These are phyloP conservation scores for Nidula microcarpa DNA, from an alignment of 768 basidiomycete species.

Conservation along the genomic window DNA sequence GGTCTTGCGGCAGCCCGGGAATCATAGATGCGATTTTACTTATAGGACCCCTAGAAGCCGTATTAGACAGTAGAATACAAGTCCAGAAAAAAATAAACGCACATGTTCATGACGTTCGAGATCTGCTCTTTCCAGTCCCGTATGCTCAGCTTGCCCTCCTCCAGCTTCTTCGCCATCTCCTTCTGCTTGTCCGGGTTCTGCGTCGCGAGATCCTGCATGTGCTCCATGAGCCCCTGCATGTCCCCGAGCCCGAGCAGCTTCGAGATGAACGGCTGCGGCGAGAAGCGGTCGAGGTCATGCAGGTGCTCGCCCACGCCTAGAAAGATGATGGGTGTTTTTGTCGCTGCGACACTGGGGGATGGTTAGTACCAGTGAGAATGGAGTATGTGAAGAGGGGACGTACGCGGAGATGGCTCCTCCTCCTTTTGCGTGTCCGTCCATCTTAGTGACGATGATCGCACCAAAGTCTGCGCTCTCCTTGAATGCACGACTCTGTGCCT, in stretches of 20 bases:
- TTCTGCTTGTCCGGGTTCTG: conserved; percentile 97
- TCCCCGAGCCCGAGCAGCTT: conserved; percentile 95
- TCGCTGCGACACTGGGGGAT: conserved; percentile 83
- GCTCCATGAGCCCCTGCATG: conserved; percentile 95
- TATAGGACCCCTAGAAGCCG: conserved; percentile 81
- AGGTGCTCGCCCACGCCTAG: conserved; percentile 97
- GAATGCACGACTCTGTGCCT: conserved; percentile 94
- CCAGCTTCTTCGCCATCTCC: conserved; percentile 96
- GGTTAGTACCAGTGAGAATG: not conserved
- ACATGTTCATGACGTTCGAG: conserved; percentile 98
- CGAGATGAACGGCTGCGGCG: conserved; percentile 95
- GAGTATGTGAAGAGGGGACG: conserved; percentile 27
- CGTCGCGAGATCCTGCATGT: conserved; percentile 94
- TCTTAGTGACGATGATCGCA: conserved; percentile 98
- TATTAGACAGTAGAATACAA: not conserved
- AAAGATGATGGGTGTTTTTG: conserved; percentile 98
- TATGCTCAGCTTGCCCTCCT: conserved; percentile 95
- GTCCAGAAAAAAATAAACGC: conserved; percentile 17
- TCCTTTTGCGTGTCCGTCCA: conserved; percentile 99
- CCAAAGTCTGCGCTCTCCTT: conserved; percentile 98
- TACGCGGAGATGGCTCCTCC: conserved; percentile 99
- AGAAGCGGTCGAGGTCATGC: conserved; percentile 94
- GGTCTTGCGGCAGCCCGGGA: conserved; percentile 88
- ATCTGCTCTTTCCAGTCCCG: conserved; percentile 98
- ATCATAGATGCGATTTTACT: conserved; percentile 99